phyloP scores from a whole-genome alignment of 2,329 filamentous ascomycete species.

The Boeremia lycopersici region DNA sequence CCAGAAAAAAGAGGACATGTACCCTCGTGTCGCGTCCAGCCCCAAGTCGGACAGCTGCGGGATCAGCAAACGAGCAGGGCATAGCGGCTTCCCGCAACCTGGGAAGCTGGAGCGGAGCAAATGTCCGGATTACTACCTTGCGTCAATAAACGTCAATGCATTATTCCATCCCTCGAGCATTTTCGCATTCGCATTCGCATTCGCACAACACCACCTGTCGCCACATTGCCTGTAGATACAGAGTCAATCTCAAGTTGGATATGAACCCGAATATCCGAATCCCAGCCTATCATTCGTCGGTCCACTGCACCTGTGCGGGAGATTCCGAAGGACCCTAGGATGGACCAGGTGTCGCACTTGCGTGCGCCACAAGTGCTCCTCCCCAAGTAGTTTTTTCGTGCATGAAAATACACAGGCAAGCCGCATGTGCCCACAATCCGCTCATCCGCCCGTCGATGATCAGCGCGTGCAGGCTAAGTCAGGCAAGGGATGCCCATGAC shows the following conservation, averaged over 20 bases:
- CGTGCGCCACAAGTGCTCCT: conserved; percentile 1
- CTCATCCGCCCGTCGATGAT: conserved; percentile 6
- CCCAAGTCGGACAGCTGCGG: conserved; percentile 1
- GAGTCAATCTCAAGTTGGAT: neutral
- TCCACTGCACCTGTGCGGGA: neutral
- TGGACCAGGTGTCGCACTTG: neutral
- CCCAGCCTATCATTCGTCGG: neutral
- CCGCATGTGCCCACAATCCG: conserved; percentile 1
- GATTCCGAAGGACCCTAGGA: neutral
- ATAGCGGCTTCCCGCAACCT: conserved; percentile 3
- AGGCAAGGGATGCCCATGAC: conserved; percentile 5
- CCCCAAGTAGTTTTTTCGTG: neutral
- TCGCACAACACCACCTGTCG: neutral
- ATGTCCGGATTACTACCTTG: neutral
- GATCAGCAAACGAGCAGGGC: neutral
- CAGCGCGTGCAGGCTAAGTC: neutral
- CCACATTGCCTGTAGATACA: neutral
- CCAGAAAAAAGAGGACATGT: neutral
- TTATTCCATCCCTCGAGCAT: neutral
- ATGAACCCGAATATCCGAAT: neutral
- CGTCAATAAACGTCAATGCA: neutral
- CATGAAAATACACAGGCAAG: neutral
- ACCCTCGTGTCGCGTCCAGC: conserved; percentile 2
- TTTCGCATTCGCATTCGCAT: neutral
- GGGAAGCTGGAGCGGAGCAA: conserved; percentile 5